Percentiles rank a stretch among this genome's conserved stretches.
phyloP scores from a whole-genome alignment of 495 filamentous ascomycete genomes.

The Parathielavia appendiculata region DNA sequence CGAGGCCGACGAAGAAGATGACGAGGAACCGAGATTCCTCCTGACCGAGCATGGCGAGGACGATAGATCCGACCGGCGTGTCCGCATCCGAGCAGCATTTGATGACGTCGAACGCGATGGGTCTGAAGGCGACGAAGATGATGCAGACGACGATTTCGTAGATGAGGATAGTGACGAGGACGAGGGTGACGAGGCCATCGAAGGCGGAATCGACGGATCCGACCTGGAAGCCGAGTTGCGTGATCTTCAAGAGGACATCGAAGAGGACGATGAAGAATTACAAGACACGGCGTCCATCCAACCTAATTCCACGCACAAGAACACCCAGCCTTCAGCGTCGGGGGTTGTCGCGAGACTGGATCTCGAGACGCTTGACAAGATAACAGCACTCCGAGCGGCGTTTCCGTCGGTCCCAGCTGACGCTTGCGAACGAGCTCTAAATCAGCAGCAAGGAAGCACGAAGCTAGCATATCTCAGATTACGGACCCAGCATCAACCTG shows the following conservation, averaged over 20 bases:
- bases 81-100: constrained; percentile 15
- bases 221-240: constrained; percentile 24
- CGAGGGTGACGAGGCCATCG: constrained; percentile 14
- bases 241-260: constrained; percentile 22
- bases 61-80: constrained; percentile 25
- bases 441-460: constrained; percentile 13
- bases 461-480: constrained; percentile 20
- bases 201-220: constrained; percentile 20
- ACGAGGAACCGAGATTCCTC: constrained; percentile 30
- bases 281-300: neutral
- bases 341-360: neutral
- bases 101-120: constrained; percentile 22
- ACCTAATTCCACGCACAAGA: neutral
- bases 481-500: constrained; percentile 4
- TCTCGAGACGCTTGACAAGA: constrained; percentile 26
- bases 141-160: constrained; percentile 22
- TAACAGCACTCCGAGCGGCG: constrained; percentile 32
- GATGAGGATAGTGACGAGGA: constrained; percentile 23
- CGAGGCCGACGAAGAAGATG: constrained; percentile 30
- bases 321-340: neutral
- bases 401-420: constrained; percentile 31
- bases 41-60: constrained; percentile 40
- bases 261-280: constrained; percentile 14
- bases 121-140: constrained; percentile 19
- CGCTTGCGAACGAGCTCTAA: constrained; percentile 29